These are phyloP conservation scores for Avena atlantica DNA, from an alignment of 176 grass and related monocot species.

Conservation along the genomic window DNA sequence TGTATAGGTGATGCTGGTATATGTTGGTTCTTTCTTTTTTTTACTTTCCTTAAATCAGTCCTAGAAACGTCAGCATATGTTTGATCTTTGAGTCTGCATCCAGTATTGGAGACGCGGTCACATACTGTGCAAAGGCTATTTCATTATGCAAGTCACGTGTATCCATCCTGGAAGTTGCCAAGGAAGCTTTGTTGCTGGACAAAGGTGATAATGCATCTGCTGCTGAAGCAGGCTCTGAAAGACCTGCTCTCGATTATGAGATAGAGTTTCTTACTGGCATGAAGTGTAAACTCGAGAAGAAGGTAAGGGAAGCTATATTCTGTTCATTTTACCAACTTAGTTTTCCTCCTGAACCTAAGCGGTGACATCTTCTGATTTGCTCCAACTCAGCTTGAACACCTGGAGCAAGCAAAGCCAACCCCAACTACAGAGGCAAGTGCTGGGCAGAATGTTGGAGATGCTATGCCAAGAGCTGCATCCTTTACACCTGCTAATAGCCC, in stretches of 20 bases:
- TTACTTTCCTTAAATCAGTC: not conserved
- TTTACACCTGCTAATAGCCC: not conserved
- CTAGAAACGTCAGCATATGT: not conserved
- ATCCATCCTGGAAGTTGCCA: not conserved
- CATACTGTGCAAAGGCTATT: not conserved
- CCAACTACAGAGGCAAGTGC: conserved; percentile 34
- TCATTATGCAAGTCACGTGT: not conserved
- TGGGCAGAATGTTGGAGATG: conserved; percentile 29
- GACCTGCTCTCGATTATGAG: not conserved
- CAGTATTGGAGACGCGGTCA: not conserved
- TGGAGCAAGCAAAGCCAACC: conserved; percentile 7
- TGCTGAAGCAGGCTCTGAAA: not conserved
- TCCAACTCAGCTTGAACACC: not conserved
- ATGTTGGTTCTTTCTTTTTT: not conserved
- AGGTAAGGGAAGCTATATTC: not conserved
- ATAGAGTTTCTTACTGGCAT: not conserved
- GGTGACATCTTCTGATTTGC: not conserved
- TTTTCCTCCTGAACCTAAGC: not conserved
- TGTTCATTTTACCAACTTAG: not conserved
- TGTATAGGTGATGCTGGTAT: not conserved
- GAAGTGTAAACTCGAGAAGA: not conserved
- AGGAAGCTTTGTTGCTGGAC: not conserved
- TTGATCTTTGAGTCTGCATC: not conserved
- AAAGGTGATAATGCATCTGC: conserved; percentile 4
- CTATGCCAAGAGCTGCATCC: conserved; percentile 48